Base-by-base conservation (phyloP, 2,329 filamentous ascomycete species). In the Metarhizium humberi region DNA sequence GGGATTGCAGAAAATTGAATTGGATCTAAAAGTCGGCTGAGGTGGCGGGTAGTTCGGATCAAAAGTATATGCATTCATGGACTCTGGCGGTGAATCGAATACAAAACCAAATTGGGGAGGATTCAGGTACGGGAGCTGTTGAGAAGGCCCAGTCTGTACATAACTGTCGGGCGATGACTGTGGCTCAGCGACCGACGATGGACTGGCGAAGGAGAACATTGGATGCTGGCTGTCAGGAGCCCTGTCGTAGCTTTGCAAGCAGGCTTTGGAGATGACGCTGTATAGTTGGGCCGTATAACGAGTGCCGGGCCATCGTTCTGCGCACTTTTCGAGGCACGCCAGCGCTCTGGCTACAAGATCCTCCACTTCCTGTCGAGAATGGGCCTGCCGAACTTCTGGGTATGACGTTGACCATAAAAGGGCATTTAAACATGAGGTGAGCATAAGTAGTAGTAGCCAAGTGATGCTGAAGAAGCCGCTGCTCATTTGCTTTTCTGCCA, bases 351-450 rank as follows among this genome's bases (percentile, higher is more conserved):
- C 79, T 47, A 96, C 78, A 61, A 94, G 80, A 30, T 82, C 76
- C 64, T 92, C 85, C 0, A 95, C 86, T 59, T 94, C 86, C 48
- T 90, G 84, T 20, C 85, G 82, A 4, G 79, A 69, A 66, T 96
- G 87, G 18, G 81, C 76, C 54, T 81, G 80, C 49, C 94, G 86
- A 29, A 97, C 85, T 60, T 92, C 87, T 3, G 86, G 80, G 65
- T 95, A 96, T 1, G 92, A 95, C 7, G 95, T 80, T 2, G 88
- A 84, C 94, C 94, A 99, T 1, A 99, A 79, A 51, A 96, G 81
- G 5, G 90, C 92, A 66, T 96, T 96, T 56, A 97, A 80, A 4
- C 89, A 85, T 84, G 95, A 94, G 73, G 95, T 96, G 45, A 97
- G 80, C 20, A 87, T 85, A 56, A 96, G 80, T 1, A 95, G 83